Evolutionary conservation across 495 filamentous ascomycete species (phyloP), one percentile per base, ranked within the genome.

Genomic region (Glonium stellatum): DNA sequence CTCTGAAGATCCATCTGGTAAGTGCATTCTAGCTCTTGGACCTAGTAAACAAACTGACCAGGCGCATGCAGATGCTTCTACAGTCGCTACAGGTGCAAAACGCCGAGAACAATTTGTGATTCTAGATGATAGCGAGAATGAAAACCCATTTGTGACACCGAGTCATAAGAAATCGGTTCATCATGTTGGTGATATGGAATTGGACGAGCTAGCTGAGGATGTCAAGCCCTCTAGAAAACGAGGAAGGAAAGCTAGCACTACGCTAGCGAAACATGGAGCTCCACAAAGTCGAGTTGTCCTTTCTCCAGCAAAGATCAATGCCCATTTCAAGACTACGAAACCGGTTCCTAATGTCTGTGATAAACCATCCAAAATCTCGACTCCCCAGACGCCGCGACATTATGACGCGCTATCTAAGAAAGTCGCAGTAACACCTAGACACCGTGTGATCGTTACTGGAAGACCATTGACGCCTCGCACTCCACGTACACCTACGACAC

Each of bases 361-460:
- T 50, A 49, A 62, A 66, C 10, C 70, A 71, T 61, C 54, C 10
- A 62, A 46, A 39, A 31, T 31, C 21, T 13, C 70, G 5, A 76
- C 73, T 4, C 87, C 88, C 1, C 77, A 82, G 58, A 89, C 89
- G 11, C 80, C 84, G 19, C 77, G 87, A 62, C 86, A 83, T 65
- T 78, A 82, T 61, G 83, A 90, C 72, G 81, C 80, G 9, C 67
- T 87, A 22, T 81, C 77, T 19, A 82, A 86, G 57, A 79, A 79
- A 39, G 75, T 81, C 6, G 84, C 84, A 8, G 70, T 83, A 54
- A 92, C 88, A 0, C 88, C 88, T 0, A 80, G 82, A 46, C 88
- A 88, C 69, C 80, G 86, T 42, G 81, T 89, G 0, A 76, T 79
- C 50, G 73, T 87, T 19, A 77, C 78, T 44, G 82, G 80, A 9